These are phyloP conservation scores for Ammopiptanthus mongolicus DNA, from an alignment of 306 rosid genomes.

Conservation along the genomic window DNA sequence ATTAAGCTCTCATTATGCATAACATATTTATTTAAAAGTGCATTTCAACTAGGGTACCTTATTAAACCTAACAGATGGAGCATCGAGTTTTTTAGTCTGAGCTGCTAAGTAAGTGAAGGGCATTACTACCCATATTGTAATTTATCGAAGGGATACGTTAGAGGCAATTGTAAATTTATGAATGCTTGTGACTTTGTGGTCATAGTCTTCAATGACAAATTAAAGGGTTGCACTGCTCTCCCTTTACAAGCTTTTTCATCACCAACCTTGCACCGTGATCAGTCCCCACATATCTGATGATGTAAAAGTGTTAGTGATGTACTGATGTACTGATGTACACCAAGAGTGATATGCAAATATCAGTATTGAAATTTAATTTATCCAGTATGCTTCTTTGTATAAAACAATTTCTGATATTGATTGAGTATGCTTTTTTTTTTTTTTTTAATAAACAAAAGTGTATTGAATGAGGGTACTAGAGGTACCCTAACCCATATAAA, in stretches of 20 bases:
- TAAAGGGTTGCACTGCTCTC: background rate
- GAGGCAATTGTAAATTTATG: constrained; percentile 25
- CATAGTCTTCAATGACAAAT: background rate
- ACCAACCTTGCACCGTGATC: background rate
- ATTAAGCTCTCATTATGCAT: no score
- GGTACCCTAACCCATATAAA: no score
- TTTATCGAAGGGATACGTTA: constrained; percentile 8
- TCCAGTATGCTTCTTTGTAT: background rate
- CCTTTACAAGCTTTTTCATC: constrained; percentile 3
- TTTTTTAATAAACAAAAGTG: no score
- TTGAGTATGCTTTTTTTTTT: background rate
- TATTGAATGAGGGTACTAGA: no score
- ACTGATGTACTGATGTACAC: background rate
- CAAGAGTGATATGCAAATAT: background rate
- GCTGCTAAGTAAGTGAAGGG: background rate
- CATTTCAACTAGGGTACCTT: no score
- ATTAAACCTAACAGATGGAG: constrained; percentile 17
- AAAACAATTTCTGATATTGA: background rate
- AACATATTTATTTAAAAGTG: no score
- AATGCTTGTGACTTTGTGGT: background rate
- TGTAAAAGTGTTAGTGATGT: background rate
- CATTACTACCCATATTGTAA: background rate
- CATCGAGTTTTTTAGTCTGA: background rate
- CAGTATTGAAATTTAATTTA: background rate
- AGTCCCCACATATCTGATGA: background rate